Conservation (phyloP, 495 filamentous ascomycete species). For the Neurospora discreta region DNA sequence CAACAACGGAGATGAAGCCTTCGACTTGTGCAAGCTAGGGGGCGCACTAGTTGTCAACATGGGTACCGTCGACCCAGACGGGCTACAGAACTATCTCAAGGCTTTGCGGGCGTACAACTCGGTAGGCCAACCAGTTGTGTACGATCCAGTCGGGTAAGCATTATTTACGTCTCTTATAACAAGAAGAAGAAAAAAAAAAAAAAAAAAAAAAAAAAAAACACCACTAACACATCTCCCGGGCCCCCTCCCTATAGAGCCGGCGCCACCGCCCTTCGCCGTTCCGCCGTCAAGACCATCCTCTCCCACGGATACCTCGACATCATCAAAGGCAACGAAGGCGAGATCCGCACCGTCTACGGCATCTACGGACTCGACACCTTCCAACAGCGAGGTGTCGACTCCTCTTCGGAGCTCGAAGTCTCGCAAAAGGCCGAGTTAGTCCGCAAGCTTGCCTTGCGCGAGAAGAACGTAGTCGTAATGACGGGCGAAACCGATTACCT, state of each 20-base stretch:
- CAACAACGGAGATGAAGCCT: constrained; percentile 71
- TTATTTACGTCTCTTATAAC: not conserved
- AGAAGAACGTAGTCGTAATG: constrained; percentile 71
- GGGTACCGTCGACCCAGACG: constrained; percentile 73
- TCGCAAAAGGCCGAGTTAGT: constrained; percentile 45
- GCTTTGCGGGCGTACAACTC: constrained; percentile 65
- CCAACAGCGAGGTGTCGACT: constrained; percentile 87
- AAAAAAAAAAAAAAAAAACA: not conserved
- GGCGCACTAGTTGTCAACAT: constrained; percentile 83
- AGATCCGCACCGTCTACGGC: constrained; percentile 70
- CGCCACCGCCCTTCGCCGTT: constrained; percentile 63
- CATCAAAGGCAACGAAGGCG: constrained; percentile 92
- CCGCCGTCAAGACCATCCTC: constrained; percentile 62
- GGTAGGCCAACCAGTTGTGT: constrained; percentile 60
- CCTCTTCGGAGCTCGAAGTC: constrained; percentile 46
- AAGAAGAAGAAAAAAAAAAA: not conserved
- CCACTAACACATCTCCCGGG: not conserved
- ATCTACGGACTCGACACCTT: constrained; percentile 42
- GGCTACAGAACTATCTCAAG: constrained; percentile 51
- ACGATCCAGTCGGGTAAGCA: constrained; percentile 74
- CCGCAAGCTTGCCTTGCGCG: constrained; percentile 49
- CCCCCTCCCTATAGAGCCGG: constrained; percentile 43
- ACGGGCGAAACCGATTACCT: constrained; percentile 73
- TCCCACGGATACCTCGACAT: constrained; percentile 66
- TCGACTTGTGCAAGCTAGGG: constrained; percentile 56